Evolutionary conservation across 148 eudicot genomes (phyloP).

Genomic region (Cornus kousa): DNA sequence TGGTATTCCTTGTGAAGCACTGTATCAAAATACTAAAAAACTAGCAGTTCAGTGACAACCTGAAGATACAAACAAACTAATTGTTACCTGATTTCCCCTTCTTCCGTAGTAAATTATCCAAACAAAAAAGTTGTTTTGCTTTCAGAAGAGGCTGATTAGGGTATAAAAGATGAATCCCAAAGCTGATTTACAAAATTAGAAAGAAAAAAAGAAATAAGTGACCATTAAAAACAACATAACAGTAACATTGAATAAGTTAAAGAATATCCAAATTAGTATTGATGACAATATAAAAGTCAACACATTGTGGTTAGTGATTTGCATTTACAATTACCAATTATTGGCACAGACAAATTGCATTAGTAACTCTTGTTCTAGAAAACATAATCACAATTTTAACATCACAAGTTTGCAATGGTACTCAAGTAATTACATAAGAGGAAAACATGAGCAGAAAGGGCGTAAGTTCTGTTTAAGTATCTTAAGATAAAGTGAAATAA

Average conservation of each 20-base stretch:
- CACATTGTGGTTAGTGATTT: not conserved
- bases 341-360: not conserved
- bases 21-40: not conserved
- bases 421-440: not conserved
- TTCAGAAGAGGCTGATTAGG: constrained; percentile 81
- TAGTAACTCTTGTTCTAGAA: not conserved
- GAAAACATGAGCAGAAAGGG: not conserved
- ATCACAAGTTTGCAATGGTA: not conserved
- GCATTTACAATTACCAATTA: not conserved
- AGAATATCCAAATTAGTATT: not conserved
- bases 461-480: no score
- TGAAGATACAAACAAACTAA: constrained; percentile 10
- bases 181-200: constrained; percentile 35
- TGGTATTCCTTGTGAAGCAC: not conserved
- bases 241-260: not conserved
- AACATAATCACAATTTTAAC: not conserved
- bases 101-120: constrained; percentile 75
- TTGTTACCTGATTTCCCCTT: constrained; percentile 49
- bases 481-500: no score
- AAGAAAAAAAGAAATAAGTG: not conserved
- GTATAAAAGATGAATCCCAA: constrained; percentile 45
- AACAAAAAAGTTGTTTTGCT: constrained; percentile 82
- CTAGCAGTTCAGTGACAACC: not conserved
- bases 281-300: not conserved
- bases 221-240: not conserved